Conservation (phyloP, 1,139 yeast species). For the Blastobotrys petasosporus region DNA sequence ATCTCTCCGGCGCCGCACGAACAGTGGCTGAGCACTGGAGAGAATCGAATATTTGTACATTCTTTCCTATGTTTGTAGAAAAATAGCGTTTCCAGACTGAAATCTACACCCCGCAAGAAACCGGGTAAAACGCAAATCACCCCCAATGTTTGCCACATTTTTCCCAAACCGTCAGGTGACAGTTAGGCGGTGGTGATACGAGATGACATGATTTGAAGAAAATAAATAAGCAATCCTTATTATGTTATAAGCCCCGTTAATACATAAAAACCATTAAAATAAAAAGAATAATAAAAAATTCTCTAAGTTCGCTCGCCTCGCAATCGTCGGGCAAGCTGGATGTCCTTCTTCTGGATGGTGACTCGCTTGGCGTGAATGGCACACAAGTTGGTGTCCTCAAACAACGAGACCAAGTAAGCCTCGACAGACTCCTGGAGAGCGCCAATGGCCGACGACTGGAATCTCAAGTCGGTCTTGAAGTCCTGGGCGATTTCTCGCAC, state of each 20-base stretch:
- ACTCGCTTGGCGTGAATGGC: conserved; percentile 99
- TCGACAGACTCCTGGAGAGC: conserved; percentile 98
- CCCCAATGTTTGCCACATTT: too few relatives aligned
- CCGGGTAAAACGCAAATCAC: too few relatives aligned
- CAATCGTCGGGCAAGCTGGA: conserved; percentile 97
- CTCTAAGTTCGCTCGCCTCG: conserved; percentile 60
- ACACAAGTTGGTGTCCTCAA: conserved; percentile 96
- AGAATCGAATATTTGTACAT: neutral
- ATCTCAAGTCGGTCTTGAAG: conserved; percentile 95
- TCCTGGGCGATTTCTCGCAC: conserved; percentile 97
- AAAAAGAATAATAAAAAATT: neutral
- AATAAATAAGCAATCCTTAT: too few relatives aligned
- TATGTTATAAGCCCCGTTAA: too few relatives aligned
- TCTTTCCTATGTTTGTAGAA: neutral
- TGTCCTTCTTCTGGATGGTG: conserved; percentile 98
- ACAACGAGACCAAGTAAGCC: conserved; percentile 85
- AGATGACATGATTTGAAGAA: too few relatives aligned
- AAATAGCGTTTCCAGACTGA: too few relatives aligned
- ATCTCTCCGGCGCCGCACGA: neutral
- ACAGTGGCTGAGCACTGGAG: neutral
- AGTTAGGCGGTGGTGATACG: too few relatives aligned
- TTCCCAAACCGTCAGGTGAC: too few relatives aligned
- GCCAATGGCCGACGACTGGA: conserved; percentile 98
- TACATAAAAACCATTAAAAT: too few relatives aligned
- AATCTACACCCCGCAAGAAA: too few relatives aligned